These are phyloP conservation scores for Crithidia thermophila DNA, from an alignment of 208 protist genomes.

Conservation along the genomic window DNA sequence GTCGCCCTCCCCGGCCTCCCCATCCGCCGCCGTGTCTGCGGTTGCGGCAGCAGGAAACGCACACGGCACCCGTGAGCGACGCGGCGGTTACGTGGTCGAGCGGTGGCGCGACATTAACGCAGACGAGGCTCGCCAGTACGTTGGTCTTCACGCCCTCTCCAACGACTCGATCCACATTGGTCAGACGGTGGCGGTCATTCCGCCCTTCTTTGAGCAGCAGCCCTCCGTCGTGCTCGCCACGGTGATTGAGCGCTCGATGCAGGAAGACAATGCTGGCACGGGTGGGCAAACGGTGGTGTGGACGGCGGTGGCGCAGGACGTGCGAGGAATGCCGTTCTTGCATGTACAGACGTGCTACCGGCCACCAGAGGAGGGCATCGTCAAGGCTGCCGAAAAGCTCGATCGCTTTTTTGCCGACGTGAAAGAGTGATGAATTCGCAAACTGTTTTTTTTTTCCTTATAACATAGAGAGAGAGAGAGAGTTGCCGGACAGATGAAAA, in stretches of 20 bases:
- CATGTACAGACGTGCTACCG: slow-evolving; percentile 61
- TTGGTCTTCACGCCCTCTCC: slow-evolving; percentile 46
- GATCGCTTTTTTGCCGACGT: slow-evolving; percentile 65
- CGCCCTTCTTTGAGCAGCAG: slow-evolving; percentile 57
- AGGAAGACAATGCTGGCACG: slow-evolving; percentile 1
- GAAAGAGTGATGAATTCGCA: neutral
- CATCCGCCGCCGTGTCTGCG: neutral
- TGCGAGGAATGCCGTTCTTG: slow-evolving; percentile 59
- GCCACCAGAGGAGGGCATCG: slow-evolving; percentile 34
- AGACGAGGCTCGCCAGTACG: slow-evolving; percentile 37
- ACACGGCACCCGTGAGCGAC: slow-evolving; percentile 31
- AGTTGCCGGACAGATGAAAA: too few species aligned
- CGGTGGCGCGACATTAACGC: slow-evolving; percentile 52
- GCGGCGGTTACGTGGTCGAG: slow-evolving; percentile 63
- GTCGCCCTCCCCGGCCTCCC: neutral
- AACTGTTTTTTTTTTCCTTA: neutral
- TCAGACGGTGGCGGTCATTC: slow-evolving; percentile 62
- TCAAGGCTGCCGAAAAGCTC: slow-evolving; percentile 41
- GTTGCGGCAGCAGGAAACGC: too few species aligned
- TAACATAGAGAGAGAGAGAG: too few species aligned
- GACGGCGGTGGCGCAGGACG: slow-evolving; percentile 56
- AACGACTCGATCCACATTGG: slow-evolving; percentile 47
- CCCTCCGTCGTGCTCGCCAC: slow-evolving; percentile 70
- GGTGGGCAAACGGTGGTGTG: slow-evolving; percentile 41
- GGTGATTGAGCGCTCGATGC: slow-evolving; percentile 48